Conservation (phyloP, 192 early-diverging fungal species). For the Coemansia sp. region DNA sequence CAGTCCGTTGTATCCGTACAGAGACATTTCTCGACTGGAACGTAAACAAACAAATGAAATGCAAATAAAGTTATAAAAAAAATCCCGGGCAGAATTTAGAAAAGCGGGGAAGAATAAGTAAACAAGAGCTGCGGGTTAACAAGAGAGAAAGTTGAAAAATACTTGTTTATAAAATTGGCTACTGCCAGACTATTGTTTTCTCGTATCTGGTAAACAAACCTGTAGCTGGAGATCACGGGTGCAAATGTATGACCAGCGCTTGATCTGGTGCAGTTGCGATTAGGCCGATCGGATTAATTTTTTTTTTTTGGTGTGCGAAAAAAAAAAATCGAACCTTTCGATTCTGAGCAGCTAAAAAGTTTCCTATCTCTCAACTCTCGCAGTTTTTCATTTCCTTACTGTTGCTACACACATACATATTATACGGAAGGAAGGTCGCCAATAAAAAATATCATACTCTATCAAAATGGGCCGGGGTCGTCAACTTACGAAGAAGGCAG, state of each 20-base stretch:
- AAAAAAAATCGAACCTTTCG: neutral
- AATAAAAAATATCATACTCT: neutral
- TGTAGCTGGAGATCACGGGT: too few relatives aligned
- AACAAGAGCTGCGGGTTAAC: neutral
- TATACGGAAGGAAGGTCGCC: neutral
- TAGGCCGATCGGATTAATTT: constrained; percentile 1
- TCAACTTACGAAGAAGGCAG: neutral
- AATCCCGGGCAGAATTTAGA: neutral
- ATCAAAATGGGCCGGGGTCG: constrained; percentile 14
- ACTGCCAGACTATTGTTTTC: neutral
- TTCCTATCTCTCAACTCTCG: neutral
- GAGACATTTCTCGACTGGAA: constrained; percentile 22
- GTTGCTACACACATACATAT: neutral
- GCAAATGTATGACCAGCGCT: neutral
- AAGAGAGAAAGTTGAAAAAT: neutral
- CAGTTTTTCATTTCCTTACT: neutral
- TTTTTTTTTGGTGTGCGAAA: neutral
- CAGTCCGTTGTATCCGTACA: constrained; percentile 16
- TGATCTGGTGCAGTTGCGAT: neutral
- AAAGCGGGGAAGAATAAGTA: neutral
- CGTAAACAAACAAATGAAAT: constrained; percentile 7
- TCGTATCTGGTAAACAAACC: neutral
- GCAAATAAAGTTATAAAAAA: neutral
- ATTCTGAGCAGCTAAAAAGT: neutral
- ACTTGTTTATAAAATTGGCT: neutral